These are phyloP conservation scores for Cokeromyces recurvatus DNA, from an alignment of 371 early-diverging fungal species.

Conservation along the genomic window DNA sequence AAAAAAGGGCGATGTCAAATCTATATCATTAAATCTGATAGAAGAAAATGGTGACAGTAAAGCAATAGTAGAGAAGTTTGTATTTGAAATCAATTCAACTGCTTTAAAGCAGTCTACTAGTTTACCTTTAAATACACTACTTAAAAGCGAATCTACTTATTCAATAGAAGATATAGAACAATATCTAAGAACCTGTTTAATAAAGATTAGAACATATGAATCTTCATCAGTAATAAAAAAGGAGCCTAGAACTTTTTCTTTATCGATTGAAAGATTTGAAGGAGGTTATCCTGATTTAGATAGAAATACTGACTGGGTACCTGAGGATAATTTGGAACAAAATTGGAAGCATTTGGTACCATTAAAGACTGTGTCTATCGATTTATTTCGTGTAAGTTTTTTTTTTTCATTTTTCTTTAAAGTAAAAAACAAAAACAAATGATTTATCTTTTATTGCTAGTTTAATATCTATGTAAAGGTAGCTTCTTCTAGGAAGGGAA, in stretches of 20 bases:
- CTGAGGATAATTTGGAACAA: conserved; percentile 23
- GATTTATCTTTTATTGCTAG: no score
- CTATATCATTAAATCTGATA: no score
- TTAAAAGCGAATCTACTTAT: conserved; percentile 15
- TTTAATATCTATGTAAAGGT: no score
- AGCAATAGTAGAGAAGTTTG: conserved; percentile 43
- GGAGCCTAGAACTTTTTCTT: conserved; percentile 27
- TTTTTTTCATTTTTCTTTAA: no score
- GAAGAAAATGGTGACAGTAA: conserved; percentile 38
- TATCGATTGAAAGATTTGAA: conserved; percentile 36
- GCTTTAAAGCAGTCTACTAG: background rate
- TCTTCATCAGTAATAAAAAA: conserved; percentile 6
- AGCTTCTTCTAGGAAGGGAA: no score
- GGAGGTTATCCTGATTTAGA: conserved; percentile 11
- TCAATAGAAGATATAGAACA: conserved; percentile 34
- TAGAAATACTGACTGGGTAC: conserved; percentile 35
- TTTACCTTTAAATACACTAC: conserved; percentile 1
- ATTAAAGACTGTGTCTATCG: conserved; percentile 43
- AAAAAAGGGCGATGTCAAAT: conserved; percentile 35
- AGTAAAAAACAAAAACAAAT: no score
- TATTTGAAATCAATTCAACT: conserved; percentile 43
- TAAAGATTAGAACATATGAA: conserved; percentile 28
- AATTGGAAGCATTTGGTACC: conserved; percentile 27
- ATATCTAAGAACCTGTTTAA: conserved; percentile 39
- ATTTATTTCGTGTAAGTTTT: conserved; percentile 36